A percentile compares a stretch with the other conserved stretches of the same genome.
Evolutionary conservation across 2,329 filamentous ascomycete species (phyloP).

Genomic region (Pestalotiopsis sp.): DNA sequence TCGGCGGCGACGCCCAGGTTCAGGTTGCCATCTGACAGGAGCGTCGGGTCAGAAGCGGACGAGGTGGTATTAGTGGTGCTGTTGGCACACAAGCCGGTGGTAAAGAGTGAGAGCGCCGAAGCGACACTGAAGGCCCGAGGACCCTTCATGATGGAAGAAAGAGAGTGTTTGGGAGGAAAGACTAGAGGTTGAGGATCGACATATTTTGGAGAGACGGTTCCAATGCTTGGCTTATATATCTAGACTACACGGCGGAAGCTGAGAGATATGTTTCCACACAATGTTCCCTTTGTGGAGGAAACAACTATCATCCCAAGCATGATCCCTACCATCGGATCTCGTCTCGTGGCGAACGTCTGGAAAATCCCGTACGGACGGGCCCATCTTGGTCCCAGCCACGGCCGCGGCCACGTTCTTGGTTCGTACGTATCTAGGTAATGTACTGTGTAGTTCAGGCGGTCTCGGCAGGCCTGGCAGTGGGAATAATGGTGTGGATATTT

Average conservation of each 20-base stretch:
- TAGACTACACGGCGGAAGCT: neutral
- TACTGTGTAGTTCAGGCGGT: neutral
- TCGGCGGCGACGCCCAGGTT: conserved; percentile 8
- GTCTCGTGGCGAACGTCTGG: neutral
- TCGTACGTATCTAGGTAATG: no score
- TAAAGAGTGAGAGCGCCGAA: neutral
- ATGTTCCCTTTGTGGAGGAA: neutral
- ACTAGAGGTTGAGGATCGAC: neutral
- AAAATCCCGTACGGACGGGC: neutral
- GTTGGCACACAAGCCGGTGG: neutral
- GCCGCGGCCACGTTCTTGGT: no score
- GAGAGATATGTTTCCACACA: neutral
- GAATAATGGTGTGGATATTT: no score
- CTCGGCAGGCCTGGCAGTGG: neutral
- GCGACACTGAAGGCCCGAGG: neutral
- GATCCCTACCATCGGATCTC: neutral
- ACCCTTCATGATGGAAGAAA: neutral
- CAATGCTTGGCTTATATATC: neutral
- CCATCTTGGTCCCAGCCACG: neutral
- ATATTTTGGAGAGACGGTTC: neutral
- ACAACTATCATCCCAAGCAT: neutral
- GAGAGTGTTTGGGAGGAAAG: neutral
- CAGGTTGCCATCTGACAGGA: conserved; percentile 1
- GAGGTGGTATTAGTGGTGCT: neutral
- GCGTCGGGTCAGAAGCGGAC: neutral